Evolutionary conservation across 2,329 filamentous ascomycete species (phyloP).

Genomic region (Reticulascus tulasneorum): DNA sequence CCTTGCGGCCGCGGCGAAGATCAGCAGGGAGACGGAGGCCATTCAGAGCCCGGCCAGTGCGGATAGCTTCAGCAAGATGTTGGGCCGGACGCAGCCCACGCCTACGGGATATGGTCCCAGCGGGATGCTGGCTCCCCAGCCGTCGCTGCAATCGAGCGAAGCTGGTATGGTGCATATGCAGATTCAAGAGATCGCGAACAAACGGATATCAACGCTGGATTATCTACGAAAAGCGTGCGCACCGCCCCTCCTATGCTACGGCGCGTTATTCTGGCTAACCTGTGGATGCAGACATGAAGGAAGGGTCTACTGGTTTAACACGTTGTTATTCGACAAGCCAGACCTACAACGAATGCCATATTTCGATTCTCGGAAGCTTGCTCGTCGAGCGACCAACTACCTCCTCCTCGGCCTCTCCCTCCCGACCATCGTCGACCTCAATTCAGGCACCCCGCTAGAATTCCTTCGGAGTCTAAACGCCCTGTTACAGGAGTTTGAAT

Average conservation of each 20-base stretch:
- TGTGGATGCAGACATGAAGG: conserved; percentile 70
- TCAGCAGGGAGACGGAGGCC: conserved; percentile 26
- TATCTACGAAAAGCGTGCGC: conserved; percentile 87
- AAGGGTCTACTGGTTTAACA: conserved; percentile 97
- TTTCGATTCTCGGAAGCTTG: conserved; percentile 78
- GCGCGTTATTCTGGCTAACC: conserved; percentile 4
- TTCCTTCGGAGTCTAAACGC: conserved; percentile 84
- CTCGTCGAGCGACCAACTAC: conserved; percentile 88
- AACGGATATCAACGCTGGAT: conserved; percentile 89
- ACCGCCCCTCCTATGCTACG: neutral
- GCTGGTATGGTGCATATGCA: conserved; percentile 51
- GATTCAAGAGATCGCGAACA: conserved; percentile 81
- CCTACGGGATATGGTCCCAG: conserved; percentile 23
- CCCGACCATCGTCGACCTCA: conserved; percentile 83
- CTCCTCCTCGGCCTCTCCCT: conserved; percentile 89
- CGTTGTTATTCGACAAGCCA: conserved; percentile 79
- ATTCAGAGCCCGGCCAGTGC: conserved; percentile 20
- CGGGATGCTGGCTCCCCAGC: conserved; percentile 23
- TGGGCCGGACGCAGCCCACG: conserved; percentile 35
- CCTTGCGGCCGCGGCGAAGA: conserved; percentile 44
- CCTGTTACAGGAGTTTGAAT: conserved; percentile 86
- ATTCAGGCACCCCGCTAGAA: conserved; percentile 73
- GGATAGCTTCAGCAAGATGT: conserved; percentile 40
- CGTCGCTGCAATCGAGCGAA: conserved; percentile 37
- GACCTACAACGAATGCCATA: conserved; percentile 81